Conservation (phyloP, 306 rosid genomes). For the Acacia acuminata region DNA sequence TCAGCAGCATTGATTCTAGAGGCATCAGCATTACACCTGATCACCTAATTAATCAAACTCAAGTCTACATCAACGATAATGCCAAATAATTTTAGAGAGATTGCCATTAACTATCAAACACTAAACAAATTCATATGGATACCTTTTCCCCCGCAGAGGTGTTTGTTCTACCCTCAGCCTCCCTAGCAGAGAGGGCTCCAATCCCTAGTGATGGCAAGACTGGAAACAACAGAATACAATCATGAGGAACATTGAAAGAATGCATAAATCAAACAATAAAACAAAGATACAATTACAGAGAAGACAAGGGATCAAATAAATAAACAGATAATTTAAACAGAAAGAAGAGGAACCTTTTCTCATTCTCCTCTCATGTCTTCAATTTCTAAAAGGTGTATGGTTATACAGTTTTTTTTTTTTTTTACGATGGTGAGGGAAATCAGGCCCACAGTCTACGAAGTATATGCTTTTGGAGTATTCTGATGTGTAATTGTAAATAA, state of each 20-base stretch:
- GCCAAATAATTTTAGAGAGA: constrained; percentile 9
- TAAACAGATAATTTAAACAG: constrained; percentile 3
- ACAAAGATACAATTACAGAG: neutral
- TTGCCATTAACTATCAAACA: constrained; percentile 9
- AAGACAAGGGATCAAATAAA: constrained; percentile 5
- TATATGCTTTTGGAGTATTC: neutral
- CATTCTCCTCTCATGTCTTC: neutral
- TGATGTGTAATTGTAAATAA: too few species aligned
- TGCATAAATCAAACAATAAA: constrained; percentile 25
- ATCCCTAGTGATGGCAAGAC: constrained; percentile 95
- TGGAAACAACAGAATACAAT: constrained; percentile 45
- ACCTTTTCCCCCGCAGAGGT: constrained; percentile 92
- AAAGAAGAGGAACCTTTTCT: neutral
- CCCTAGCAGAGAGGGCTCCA: constrained; percentile 89
- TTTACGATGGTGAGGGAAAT: neutral
- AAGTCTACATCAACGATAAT: constrained; percentile 21
- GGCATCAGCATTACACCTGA: neutral
- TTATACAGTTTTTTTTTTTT: too few species aligned
- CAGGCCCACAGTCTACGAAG: neutral
- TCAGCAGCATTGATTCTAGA: neutral
- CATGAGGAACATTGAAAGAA: constrained; percentile 30
- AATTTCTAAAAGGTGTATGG: neutral
- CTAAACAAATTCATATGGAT: constrained; percentile 27
- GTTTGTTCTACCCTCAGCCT: constrained; percentile 98
- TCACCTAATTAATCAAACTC: neutral